These are phyloP conservation scores for Rhamnella rubrinervis DNA, from an alignment of 331 rosid species.

Conservation along the genomic window DNA sequence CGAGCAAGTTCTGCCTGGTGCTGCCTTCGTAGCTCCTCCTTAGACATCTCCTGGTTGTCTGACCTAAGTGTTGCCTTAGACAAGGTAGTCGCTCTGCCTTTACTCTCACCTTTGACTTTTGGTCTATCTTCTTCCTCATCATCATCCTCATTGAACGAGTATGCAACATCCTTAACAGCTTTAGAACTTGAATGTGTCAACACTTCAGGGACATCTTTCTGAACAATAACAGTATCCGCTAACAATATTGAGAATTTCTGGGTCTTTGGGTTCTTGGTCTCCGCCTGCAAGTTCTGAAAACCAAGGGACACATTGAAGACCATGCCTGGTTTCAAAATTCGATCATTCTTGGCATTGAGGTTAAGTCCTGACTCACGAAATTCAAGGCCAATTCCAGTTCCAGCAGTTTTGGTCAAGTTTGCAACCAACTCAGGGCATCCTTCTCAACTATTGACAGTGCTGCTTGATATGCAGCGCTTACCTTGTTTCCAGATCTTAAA, in stretches of 20 bases:
- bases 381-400: conserved; percentile 79
- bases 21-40: conserved; percentile 76
- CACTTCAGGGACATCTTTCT: conserved; percentile 52
- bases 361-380: conserved; percentile 73
- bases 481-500: conserved; percentile 55
- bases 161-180: conserved; percentile 73
- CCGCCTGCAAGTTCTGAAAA: conserved; percentile 61
- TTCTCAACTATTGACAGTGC: conserved; percentile 60
- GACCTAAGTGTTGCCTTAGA: conserved; percentile 77
- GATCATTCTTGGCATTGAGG: conserved; percentile 67
- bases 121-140: conserved; percentile 57
- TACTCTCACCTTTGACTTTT: conserved; percentile 25
- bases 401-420: conserved; percentile 65
- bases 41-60: conserved; percentile 73
- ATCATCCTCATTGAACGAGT: conserved; percentile 77
- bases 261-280: conserved; percentile 48
- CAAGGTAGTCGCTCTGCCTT: conserved; percentile 29
- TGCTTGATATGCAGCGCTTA: conserved; percentile 58
- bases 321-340: conserved; percentile 57
- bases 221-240: conserved; percentile 65
- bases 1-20: conserved; percentile 92
- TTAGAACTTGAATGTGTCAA: conserved; percentile 61
- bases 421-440: conserved; percentile 59
- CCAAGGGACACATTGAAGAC: conserved; percentile 77
- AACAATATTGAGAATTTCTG: conserved; percentile 58